Evolutionary conservation across 495 filamentous ascomycete species (phyloP), one percentile per base, ranked within the genome.

Genomic region (Aspergillus ostianus): DNA sequence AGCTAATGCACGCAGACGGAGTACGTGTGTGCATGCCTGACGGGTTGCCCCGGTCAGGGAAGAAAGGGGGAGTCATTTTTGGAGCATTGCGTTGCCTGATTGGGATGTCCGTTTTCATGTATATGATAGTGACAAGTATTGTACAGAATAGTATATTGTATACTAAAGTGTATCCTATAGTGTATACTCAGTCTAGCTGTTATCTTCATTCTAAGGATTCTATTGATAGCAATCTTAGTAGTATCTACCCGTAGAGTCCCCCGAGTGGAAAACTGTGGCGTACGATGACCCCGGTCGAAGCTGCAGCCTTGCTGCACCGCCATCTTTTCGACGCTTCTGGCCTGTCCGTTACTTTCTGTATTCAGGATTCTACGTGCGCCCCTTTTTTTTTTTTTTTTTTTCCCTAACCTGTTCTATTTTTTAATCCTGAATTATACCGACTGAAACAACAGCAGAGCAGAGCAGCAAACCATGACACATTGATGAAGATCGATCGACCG

Each of bases 281-380:
- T 52, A 56, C 56, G 50, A 41, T 15, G 60, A 47, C 57, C 57
- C 60, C 58, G 54, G 64, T 66, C 57, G 58, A 20, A 32, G 19
- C 52, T 65, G 63, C 59, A 61, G 54, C 52, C 52, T 63, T 53
- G 60, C 57, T 47, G 60, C 60, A 57, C 57, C 46, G 26, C 32
- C 26, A n/a, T 18, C 36, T 13, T 17, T 6, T 46, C 30, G 51
- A 53, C 51, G 45, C 36, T 41, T 41, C 36, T 41, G 36, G 36
- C 36, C 36, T 41, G 23, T 26, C 13, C 9, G 10, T 41, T 41
- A 41, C 36, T 41, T 51, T 51, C 23, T 2, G 1, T 18, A 19
- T 32, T 53, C 15, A n/a, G 51, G 26, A 53, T 53, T 53, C 32
- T 53, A 4, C n/a, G 18, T 54, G 30, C 21, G 17, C 17, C 18